phyloP scores from a whole-genome alignment of 192 early-diverging fungal species.

The Backusella psychrophila region DNA sequence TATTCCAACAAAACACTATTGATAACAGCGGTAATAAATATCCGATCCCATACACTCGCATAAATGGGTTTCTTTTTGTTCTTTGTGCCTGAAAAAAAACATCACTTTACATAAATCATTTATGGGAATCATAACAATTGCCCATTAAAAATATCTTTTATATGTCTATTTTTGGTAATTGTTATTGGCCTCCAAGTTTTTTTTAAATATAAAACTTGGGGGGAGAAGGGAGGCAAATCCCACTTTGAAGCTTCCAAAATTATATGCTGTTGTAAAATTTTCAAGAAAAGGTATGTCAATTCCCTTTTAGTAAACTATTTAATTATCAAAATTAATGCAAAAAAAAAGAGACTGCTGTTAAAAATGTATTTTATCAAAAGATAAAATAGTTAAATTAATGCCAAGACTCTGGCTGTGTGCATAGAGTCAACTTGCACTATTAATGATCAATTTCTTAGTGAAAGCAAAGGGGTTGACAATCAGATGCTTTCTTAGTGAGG shows the following conservation, averaged over 20 bases:
- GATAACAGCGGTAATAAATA: neutral
- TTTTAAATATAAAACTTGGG: neutral
- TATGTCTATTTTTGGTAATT: neutral
- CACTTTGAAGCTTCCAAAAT: neutral
- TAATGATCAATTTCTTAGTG: neutral
- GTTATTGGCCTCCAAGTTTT: neutral
- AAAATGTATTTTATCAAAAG: conserved; percentile 1
- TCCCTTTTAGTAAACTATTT: neutral
- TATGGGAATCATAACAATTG: neutral
- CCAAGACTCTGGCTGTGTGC: neutral
- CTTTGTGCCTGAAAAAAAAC: neutral
- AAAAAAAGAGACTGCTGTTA: neutral
- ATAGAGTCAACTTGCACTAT: neutral
- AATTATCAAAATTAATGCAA: neutral
- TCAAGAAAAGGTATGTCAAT: neutral
- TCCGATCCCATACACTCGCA: neutral
- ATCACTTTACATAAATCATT: neutral
- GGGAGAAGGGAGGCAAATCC: neutral
- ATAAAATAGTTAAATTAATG: neutral
- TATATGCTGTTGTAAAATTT: too few species aligned
- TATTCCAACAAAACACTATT: neutral
- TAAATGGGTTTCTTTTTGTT: neutral
- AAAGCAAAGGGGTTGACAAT: neutral
- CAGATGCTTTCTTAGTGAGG: neutral
- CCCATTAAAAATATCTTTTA: neutral